A percentile compares a stretch with the other conserved stretches of the same genome.
phyloP scores from a whole-genome alignment of 441 rosid genomes.

The Adansonia rubrostipa region DNA sequence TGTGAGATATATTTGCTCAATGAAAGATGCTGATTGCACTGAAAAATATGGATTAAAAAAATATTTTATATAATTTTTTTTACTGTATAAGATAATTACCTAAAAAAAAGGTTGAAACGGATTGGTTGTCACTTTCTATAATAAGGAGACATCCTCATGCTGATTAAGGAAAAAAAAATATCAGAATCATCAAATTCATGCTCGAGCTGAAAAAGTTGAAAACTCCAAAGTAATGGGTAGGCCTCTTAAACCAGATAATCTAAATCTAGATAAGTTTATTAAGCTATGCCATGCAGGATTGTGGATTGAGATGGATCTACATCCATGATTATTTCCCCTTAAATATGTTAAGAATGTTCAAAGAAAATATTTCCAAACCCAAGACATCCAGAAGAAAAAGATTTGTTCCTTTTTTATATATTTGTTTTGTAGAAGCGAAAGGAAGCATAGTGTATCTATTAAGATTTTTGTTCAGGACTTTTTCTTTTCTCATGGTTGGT shows the following conservation, averaged over 20 bases:
- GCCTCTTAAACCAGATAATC: not conserved
- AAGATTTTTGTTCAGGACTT: not conserved
- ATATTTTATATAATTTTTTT: no score
- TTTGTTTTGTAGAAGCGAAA: not conserved
- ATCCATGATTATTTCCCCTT: no score
- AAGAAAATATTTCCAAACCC: no score
- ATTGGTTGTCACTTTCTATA: conserved; percentile 8
- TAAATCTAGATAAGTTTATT: not conserved
- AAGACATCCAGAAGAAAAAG: no score
- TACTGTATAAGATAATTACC: no score
- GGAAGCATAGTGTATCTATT: conserved; percentile 4
- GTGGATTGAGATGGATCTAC: not conserved
- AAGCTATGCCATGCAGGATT: not conserved
- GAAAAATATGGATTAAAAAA: not conserved
- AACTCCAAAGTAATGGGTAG: not conserved
- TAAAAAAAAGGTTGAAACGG: not conserved
- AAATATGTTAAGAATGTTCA: no score
- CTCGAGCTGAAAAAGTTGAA: not conserved
- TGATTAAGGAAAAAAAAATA: not conserved
- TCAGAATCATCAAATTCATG: not conserved
- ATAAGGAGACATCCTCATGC: not conserved
- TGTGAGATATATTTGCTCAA: not conserved
- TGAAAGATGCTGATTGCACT: not conserved
- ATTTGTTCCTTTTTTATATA: no score
- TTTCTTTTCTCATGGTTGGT: no score